phyloP scores from a whole-genome alignment of 805 yeast genomes.

The Pichia heedii region DNA sequence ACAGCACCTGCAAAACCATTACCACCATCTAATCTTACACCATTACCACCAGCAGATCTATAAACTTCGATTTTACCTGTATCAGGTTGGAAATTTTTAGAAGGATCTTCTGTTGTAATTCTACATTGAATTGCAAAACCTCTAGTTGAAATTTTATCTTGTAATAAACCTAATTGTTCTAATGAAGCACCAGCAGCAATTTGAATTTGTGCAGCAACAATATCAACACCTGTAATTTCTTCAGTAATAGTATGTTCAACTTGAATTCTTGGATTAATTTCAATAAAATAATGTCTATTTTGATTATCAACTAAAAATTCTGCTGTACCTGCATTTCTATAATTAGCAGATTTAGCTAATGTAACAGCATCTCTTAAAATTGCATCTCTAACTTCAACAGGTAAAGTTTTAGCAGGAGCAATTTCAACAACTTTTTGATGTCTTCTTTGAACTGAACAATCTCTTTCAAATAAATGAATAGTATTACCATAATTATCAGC shows the following conservation, averaged over 20 bases:
- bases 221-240: slow-evolving; percentile 96
- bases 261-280: slow-evolving; percentile 96
- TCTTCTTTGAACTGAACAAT: slow-evolving; percentile 99
- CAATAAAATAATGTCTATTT: slow-evolving; percentile 95
- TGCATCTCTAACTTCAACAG: slow-evolving; percentile 76
- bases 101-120: slow-evolving; percentile 96
- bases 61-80: slow-evolving; percentile 97
- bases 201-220: slow-evolving; percentile 97
- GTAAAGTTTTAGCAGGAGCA: slow-evolving; percentile 93
- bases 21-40: slow-evolving; percentile 98
- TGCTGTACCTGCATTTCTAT: slow-evolving; percentile 97
- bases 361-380: slow-evolving; percentile 91
- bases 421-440: slow-evolving; percentile 98
- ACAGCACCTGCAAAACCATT: slow-evolving; percentile 96
- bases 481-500: slow-evolving; percentile 94
- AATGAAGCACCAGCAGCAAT: slow-evolving; percentile 97
- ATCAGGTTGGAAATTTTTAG: slow-evolving; percentile 95
- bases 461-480: slow-evolving; percentile 92
- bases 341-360: slow-evolving; percentile 79
- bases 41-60: slow-evolving; percentile 98
- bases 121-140: slow-evolving; percentile 99
- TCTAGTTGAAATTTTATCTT: slow-evolving; percentile 89
- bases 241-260: slow-evolving; percentile 99
- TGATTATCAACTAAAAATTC: slow-evolving; percentile 91
- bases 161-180: slow-evolving; percentile 83